phyloP scores from a whole-genome alignment of 129 eudicot species.

The Arctium lappa region DNA sequence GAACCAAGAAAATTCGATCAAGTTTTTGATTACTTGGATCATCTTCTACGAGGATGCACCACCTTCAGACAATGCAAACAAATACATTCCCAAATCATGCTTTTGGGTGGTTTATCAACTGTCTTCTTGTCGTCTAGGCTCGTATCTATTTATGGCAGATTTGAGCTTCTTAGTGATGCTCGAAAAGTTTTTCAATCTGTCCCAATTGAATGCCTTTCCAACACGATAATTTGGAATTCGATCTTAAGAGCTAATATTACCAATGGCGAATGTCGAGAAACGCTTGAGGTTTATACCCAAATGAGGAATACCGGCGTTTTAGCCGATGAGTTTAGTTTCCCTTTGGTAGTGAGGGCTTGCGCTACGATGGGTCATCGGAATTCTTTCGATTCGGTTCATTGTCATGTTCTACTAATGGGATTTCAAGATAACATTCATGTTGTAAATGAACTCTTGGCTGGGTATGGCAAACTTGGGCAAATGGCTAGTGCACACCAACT shows the following conservation, averaged over 20 bases:
- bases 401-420: slow-evolving; percentile 51
- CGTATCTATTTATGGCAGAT: slow-evolving; percentile 40
- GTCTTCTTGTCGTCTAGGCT: slow-evolving; percentile 56
- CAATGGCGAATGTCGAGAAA: slow-evolving; percentile 24
- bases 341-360: slow-evolving; percentile 62
- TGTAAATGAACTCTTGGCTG: slow-evolving; percentile 55
- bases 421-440: slow-evolving; percentile 45
- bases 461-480: slow-evolving; percentile 53
- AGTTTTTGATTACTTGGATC: slow-evolving; percentile 40
- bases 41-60: slow-evolving; percentile 42
- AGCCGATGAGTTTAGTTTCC: slow-evolving; percentile 64
- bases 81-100: slow-evolving; percentile 50
- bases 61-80: slow-evolving; percentile 36
- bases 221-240: slow-evolving; percentile 58
- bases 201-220: slow-evolving; percentile 25
- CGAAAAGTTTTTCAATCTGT: slow-evolving; percentile 47
- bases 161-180: slow-evolving; percentile 39
- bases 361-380: slow-evolving; percentile 32
- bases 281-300: slow-evolving; percentile 39
- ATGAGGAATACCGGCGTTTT: slow-evolving; percentile 40
- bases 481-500: slow-evolving; percentile 43
- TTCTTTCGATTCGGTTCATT: slow-evolving; percentile 41
- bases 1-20: neutral
- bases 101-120: slow-evolving; percentile 19
- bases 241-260: slow-evolving; percentile 54